Conservation (phyloP, 169 alveolate species). For the Cyclospora cayetanensis region DNA sequence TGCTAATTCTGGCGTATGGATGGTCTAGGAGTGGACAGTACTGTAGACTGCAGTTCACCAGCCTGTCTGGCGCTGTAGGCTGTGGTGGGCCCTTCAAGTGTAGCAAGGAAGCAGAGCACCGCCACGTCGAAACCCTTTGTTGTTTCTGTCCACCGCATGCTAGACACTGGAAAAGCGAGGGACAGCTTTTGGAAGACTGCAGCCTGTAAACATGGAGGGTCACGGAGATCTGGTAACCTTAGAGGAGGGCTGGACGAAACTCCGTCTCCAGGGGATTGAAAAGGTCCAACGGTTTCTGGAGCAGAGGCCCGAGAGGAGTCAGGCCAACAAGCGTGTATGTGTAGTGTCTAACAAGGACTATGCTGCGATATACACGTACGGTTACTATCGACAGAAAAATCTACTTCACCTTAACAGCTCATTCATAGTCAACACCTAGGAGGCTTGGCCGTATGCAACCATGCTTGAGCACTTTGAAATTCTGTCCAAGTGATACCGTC, state of each 20-base stretch:
- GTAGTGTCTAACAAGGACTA: conserved; percentile 58
- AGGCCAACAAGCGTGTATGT: conserved; percentile 38
- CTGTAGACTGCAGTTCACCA: not conserved
- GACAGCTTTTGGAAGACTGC: not conserved
- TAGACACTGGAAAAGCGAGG: not conserved
- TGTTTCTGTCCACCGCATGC: not conserved
- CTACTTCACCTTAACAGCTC: too few species aligned
- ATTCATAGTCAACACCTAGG: too few species aligned
- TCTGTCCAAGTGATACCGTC: too few species aligned
- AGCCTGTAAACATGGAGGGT: conserved; percentile 19
- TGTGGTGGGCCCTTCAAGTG: not conserved
- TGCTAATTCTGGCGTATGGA: conserved; percentile 18
- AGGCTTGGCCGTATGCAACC: too few species aligned
- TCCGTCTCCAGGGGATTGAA: conserved; percentile 69
- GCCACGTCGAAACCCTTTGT: not conserved
- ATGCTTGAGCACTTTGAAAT: too few species aligned
- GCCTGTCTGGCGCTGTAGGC: not conserved
- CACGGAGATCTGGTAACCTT: conserved; percentile 64
- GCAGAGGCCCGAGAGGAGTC: conserved; percentile 61
- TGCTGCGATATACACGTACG: conserved; percentile 63
- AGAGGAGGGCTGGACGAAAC: conserved; percentile 61
- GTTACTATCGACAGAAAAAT: not conserved
- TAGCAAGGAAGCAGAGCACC: not conserved
- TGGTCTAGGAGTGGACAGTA: not conserved
- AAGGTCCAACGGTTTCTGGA: conserved; percentile 62